These are phyloP conservation scores for Candida coleopterorum DNA, from an alignment of 805 yeast genomes.

Conservation along the genomic window DNA sequence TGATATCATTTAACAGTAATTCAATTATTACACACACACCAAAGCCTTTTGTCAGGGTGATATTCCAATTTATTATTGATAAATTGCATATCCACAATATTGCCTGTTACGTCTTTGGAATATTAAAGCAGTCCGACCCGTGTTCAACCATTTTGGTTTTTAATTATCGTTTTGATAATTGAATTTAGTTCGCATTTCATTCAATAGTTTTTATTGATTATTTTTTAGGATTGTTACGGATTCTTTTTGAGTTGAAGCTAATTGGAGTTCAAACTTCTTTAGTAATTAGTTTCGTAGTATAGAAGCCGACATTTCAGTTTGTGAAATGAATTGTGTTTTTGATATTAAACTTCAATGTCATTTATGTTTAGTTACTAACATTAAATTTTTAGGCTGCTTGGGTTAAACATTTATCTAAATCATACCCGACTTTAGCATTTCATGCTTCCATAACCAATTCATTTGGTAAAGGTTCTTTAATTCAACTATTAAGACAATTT, in stretches of 20 bases:
- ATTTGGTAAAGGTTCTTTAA: constrained; percentile 94
- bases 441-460: constrained; percentile 97
- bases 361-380: constrained; percentile 15
- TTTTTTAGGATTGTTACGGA: constrained; percentile 49
- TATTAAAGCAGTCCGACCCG: constrained; percentile 61
- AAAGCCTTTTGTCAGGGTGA: constrained; percentile 84
- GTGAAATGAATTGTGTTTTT: too few species aligned
- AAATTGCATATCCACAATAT: constrained; percentile 28
- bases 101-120: constrained; percentile 99
- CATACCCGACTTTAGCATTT: constrained; percentile 92
- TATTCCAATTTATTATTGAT: constrained; percentile 34
- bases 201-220: constrained; percentile 34
- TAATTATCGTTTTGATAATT: constrained; percentile 32
- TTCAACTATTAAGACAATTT: constrained; percentile 89
- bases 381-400: constrained; percentile 77
- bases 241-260: constrained; percentile 81
- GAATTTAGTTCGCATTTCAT: constrained; percentile 26
- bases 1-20: not conserved
- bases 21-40: too few species aligned
- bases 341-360: too few species aligned
- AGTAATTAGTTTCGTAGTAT: constrained; percentile 73
- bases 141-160: constrained; percentile 22
- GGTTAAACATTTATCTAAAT: constrained; percentile 92
- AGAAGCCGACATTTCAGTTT: constrained; percentile 61
- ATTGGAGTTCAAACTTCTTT: constrained; percentile 20